A percentile compares a stretch with the other conserved stretches of the same genome.
Evolutionary conservation across 371 early-diverging fungal species (phyloP).

Genomic region (Mucor circinelloides): DNA sequence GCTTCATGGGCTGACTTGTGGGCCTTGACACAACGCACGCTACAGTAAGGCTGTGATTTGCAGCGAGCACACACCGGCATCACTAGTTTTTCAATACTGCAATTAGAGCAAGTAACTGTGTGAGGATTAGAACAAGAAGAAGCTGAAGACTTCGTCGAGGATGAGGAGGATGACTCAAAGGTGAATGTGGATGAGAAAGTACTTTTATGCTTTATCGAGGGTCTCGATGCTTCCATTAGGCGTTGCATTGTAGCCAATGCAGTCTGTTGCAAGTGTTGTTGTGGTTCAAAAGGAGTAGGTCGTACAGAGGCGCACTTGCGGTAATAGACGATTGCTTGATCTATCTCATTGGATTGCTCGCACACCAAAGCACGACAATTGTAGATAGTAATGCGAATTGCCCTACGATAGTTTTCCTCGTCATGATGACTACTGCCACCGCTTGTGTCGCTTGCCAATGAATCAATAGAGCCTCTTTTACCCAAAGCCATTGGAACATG

Average conservation of each 20-base stretch:
- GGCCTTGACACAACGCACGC: constrained; percentile 24
- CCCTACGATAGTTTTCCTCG: constrained; percentile 31
- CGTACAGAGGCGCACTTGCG: constrained; percentile 34
- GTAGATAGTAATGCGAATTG: constrained; percentile 45
- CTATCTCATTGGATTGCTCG: constrained; percentile 29
- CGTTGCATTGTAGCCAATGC: constrained; percentile 20
- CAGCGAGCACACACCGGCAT: constrained; percentile 33
- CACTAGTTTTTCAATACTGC: constrained; percentile 20
- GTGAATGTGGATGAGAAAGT: constrained; percentile 4
- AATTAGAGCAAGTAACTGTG: constrained; percentile 9
- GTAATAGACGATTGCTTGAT: constrained; percentile 32
- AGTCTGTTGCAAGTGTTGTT: constrained; percentile 20
- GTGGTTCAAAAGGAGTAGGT: constrained; percentile 28
- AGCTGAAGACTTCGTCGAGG: constrained; percentile 6
- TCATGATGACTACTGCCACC: background rate
- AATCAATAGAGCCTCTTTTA: background rate
- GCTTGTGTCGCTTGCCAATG: background rate
- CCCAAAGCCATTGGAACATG: background rate
- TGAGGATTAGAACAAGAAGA: background rate
- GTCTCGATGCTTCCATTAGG: constrained; percentile 5
- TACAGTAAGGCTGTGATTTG: constrained; percentile 26
- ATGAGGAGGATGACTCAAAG: constrained; percentile 10
- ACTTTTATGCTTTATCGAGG: constrained; percentile 8
- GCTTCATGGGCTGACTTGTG: constrained; percentile 19
- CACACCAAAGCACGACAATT: constrained; percentile 40